Base-by-base conservation (phyloP, 2,329 filamentous ascomycete genomes). In the Alternaria ventricosa region DNA sequence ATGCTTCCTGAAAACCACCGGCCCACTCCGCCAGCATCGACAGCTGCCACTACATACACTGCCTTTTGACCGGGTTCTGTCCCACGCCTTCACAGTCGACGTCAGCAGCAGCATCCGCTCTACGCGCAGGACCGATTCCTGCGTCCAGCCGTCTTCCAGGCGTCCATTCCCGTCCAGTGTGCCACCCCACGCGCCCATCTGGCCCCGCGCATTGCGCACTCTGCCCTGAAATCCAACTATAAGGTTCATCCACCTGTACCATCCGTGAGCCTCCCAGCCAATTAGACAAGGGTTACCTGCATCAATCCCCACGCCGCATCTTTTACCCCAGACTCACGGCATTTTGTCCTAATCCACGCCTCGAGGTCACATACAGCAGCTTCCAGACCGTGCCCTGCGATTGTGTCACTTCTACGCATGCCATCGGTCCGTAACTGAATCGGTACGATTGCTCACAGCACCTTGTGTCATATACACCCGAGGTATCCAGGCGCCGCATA, bases 261-360 rank as follows among this genome's bases (percentile, higher is more conserved):
- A 68, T 68, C 65, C 67, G 59, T 57, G 10, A 63, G 57, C 47
- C 51, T 57, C 23, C 69, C 59, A 63, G 63, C 76, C 76, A 78
- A 79, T 78, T 71, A 66, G 64, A 58, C 55, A 65, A 63, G 44
- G 55, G 46, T 55, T 50, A 47, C 65, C 50, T 63, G 64, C 64
- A 62, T 68, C 53, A 50, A 49, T 67, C 75, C 69, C 73, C 71
- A 75, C 75, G 73, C 71, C 70, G 72, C 69, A 74, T 64, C 63
- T 66, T 63, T 58, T 73, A 73, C 72, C 73, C 74, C 71, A 75
- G 71, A 75, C 67, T 71, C 53, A 57, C 67, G 50, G 43, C 66
- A 65, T 45, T 69, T 55, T 50, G 58, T 56, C 66, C 54, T 50
- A 46, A 13, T 59, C 64, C 60, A 65, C 66, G 54, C 61, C 62